phyloP scores from a whole-genome alignment of 306 rosid species.

The Corylus avellana region DNA sequence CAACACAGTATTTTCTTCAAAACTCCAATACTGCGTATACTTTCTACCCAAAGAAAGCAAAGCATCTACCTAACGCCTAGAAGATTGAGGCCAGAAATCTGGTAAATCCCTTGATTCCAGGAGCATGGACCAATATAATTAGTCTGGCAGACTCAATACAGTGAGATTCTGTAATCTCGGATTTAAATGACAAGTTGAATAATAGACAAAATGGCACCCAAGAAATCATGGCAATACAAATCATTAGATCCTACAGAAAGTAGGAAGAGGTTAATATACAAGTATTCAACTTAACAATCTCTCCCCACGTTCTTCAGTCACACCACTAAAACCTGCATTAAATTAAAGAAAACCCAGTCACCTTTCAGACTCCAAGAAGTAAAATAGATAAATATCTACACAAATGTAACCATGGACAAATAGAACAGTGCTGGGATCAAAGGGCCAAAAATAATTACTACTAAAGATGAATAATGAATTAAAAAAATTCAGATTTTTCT shows the following conservation, averaged over 20 bases:
- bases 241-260: constrained; percentile 4
- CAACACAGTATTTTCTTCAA: not conserved
- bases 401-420: not conserved
- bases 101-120: constrained; percentile 20
- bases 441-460: too few species aligned
- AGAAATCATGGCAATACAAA: constrained; percentile 32
- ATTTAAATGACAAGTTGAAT: constrained; percentile 11
- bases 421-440: not conserved
- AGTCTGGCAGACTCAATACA: constrained; percentile 35
- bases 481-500: not conserved
- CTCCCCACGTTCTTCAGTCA: not conserved
- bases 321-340: constrained; percentile 18
- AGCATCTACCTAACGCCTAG: constrained; percentile 12
- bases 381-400: not conserved
- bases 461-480: not conserved
- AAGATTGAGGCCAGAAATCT: constrained; percentile 20
- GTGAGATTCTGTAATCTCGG: constrained; percentile 42
- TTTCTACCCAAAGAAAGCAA: constrained; percentile 9
- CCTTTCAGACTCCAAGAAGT: not conserved
- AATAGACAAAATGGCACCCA: constrained; percentile 27
- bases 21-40: not conserved
- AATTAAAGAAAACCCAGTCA: not conserved
- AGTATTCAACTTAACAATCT: not conserved
- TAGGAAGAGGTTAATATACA: not conserved
- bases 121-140: constrained; percentile 28